Evolutionary conservation across 116 monocot species (phyloP).

Genomic region (Dioscorea cayenensis): DNA sequence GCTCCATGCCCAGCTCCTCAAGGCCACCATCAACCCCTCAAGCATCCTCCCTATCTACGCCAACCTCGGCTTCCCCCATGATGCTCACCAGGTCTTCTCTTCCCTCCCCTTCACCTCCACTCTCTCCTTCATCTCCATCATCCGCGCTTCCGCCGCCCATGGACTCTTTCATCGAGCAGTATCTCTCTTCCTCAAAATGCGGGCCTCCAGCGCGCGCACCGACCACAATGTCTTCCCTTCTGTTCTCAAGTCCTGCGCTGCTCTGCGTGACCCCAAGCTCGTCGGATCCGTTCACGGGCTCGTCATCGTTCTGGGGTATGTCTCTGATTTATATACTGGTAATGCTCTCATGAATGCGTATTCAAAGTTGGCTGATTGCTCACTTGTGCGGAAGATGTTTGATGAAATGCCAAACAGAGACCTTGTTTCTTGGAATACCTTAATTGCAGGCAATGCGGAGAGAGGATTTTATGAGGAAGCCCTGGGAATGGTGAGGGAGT

Average conservation of each 20-base stretch:
- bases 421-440: conserved; percentile 75
- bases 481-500: conserved; percentile 50
- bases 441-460: conserved; percentile 47
- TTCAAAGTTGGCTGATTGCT: conserved; percentile 25
- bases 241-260: conserved; percentile 60
- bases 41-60: conserved; percentile 30
- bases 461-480: conserved; percentile 47
- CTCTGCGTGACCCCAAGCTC: conserved; percentile 20
- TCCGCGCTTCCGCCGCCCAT: conserved; percentile 36
- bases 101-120: conserved; percentile 25
- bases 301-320: conserved; percentile 33
- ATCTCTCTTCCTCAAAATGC: conserved; percentile 44
- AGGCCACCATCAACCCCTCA: conserved; percentile 13
- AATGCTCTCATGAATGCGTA: conserved; percentile 81
- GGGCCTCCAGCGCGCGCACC: conserved; percentile 11
- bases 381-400: conserved; percentile 50
- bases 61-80: conserved; percentile 26
- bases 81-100: conserved; percentile 32
- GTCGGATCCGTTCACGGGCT: conserved; percentile 45
- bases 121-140: conserved; percentile 34
- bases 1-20: conserved; percentile 59
- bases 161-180: conserved; percentile 33
- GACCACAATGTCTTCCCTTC: conserved; percentile 43
- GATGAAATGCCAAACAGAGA: conserved; percentile 61
- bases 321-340: conserved; percentile 39